Percentiles rank a stretch among this genome's conserved stretches.
Conservation (phyloP, 768 basidiomycete species). For the Hygrophorus russula region DNA sequence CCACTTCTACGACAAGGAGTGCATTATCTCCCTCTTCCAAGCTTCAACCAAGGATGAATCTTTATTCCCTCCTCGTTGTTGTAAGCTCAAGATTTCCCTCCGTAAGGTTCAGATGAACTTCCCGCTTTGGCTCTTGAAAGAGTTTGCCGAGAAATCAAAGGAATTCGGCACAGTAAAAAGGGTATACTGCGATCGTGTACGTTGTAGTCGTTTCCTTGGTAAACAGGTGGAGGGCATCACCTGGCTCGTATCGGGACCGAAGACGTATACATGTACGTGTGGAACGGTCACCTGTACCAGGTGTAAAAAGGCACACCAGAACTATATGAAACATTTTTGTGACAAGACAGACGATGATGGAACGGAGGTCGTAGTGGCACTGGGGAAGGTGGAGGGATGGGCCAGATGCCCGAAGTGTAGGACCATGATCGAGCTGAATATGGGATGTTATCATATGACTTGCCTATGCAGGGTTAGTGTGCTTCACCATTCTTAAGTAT, state of each 20-base stretch:
- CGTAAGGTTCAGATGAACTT: slow-evolving; percentile 11
- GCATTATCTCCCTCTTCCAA: slow-evolving; percentile 21
- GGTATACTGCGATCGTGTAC: slow-evolving; percentile 36
- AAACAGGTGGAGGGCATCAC: slow-evolving; percentile 15
- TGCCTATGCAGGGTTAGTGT: slow-evolving; percentile 4
- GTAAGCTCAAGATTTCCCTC: slow-evolving; percentile 18
- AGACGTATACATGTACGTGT: slow-evolving; percentile 38
- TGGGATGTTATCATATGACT: slow-evolving; percentile 5
- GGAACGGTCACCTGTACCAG: slow-evolving; percentile 25
- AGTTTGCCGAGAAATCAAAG: slow-evolving; percentile 28
- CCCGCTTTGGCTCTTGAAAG: slow-evolving; percentile 11
- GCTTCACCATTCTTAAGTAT: not conserved
- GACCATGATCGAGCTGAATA: slow-evolving; percentile 39
- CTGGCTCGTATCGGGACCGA: slow-evolving; percentile 20
- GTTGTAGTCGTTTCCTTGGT: slow-evolving; percentile 45
- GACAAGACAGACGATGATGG: not conserved
- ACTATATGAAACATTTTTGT: not conserved
- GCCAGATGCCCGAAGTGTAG: slow-evolving; percentile 54
- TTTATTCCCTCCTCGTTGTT: slow-evolving; percentile 31
- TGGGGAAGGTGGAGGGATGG: slow-evolving; percentile 38
- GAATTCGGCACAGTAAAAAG: slow-evolving; percentile 38
- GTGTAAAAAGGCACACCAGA: slow-evolving; percentile 21
- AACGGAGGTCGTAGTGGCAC: slow-evolving; percentile 23
- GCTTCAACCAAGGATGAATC: slow-evolving; percentile 26
- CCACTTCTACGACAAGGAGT: slow-evolving; percentile 26